These are phyloP conservation scores for Talaromyces piceae DNA, from an alignment of 2,329 filamentous ascomycete species.

Conservation along the genomic window DNA sequence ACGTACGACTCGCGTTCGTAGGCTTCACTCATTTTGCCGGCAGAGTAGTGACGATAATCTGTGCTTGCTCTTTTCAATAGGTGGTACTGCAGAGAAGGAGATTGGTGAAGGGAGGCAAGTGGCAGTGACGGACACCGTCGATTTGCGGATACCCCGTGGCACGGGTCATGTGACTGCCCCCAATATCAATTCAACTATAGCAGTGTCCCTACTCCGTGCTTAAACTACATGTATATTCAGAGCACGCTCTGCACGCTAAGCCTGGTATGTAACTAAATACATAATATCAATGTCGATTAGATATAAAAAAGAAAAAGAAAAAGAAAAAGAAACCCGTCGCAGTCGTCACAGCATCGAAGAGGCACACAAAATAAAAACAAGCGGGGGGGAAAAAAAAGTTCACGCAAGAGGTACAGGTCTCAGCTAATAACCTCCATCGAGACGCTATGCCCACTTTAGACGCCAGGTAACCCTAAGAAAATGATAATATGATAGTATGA, in stretches of 20 bases:
- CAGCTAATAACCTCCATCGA: constrained; percentile 6
- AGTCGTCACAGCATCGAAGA: constrained; percentile 8
- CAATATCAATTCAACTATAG: not conserved
- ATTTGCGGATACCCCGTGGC: not conserved
- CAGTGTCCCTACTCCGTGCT: too few relatives aligned
- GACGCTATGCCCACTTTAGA: constrained; percentile 13
- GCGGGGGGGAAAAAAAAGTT: constrained; percentile 1
- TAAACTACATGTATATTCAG: not conserved
- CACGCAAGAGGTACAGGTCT: constrained; percentile 1
- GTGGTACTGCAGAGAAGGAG: too few relatives aligned
- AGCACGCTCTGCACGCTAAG: not conserved
- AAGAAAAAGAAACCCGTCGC: constrained; percentile 4
- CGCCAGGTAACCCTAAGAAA: constrained; percentile 7
- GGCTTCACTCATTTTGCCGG: constrained; percentile 58
- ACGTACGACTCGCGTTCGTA: constrained; percentile 65
- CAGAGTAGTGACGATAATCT: not conserved
- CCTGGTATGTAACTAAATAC: constrained; percentile 6
- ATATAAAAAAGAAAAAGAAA: too few relatives aligned
- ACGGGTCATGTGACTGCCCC: not conserved
- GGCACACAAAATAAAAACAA: not conserved
- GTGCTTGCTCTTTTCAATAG: not conserved
- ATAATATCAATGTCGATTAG: constrained; percentile 6
- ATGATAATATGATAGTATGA: not conserved
- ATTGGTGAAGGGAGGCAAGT: too few relatives aligned
- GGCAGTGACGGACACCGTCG: too few relatives aligned